A percentile compares a stretch with the other conserved stretches of the same genome.
These are phyloP conservation scores for Starmerella ratchasimensis DNA, from an alignment of 805 yeast genomes.

Conservation along the genomic window DNA sequence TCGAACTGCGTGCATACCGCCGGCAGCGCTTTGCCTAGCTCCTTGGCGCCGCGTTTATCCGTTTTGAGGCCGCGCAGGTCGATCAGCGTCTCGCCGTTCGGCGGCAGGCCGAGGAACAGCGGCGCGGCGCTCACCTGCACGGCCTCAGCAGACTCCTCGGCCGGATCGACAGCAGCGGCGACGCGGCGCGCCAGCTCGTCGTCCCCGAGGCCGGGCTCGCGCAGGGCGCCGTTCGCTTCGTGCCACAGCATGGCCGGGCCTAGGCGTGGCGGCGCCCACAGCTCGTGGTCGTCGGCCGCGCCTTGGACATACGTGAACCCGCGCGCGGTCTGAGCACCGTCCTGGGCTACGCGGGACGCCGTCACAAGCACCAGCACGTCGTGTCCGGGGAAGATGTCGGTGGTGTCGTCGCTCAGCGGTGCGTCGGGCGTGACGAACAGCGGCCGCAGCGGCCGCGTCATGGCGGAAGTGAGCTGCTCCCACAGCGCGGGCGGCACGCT, in stretches of 20 bases:
- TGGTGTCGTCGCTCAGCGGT: constrained; percentile 22
- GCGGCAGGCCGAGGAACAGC: not conserved
- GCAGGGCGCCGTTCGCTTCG: constrained; percentile 21
- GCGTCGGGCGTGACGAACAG: constrained; percentile 54
- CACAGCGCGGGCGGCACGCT: constrained; percentile 30
- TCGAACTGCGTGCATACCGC: constrained; percentile 27
- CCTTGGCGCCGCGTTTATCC: constrained; percentile 54
- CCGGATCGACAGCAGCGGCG: not conserved
- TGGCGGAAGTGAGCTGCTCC: constrained; percentile 21
- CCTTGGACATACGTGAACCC: constrained; percentile 71
- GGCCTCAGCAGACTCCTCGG: not conserved
- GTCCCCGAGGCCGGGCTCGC: constrained; percentile 24
- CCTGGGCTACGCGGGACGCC: constrained; percentile 48
- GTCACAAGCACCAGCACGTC: constrained; percentile 42
- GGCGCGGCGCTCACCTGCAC: not conserved
- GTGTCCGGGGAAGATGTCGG: constrained; percentile 24
- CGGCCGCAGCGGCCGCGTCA: constrained; percentile 48
- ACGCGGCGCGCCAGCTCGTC: constrained; percentile 18
- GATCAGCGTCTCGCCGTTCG: not conserved
- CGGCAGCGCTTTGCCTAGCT: constrained; percentile 38
- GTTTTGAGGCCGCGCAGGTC: constrained; percentile 17
- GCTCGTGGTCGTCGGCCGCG: constrained; percentile 87
- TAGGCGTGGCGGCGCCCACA: constrained; percentile 49
- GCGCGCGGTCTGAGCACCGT: constrained; percentile 36
- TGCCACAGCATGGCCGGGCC: constrained; percentile 47